Base-by-base conservation (phyloP, 768 basidiomycete genomes). In the Mrakia hoshinonis region DNA sequence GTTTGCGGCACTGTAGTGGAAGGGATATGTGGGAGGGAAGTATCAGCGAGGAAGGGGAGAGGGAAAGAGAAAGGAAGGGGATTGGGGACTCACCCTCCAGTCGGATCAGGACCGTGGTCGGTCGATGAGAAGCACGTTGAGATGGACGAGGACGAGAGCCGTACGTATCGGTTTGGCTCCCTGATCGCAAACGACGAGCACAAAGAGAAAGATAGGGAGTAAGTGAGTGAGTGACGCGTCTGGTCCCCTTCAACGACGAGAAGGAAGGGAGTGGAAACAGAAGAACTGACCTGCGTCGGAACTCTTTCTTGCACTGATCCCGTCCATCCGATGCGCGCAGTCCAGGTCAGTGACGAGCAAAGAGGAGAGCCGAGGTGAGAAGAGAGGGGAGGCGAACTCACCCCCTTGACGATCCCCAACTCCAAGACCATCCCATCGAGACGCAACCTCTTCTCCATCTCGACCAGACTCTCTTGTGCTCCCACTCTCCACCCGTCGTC, bases 121-220 rank as follows among this genome's bases (percentile, higher is more conserved):
- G 22, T 34, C 15, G 36, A 4, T 18, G 15, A 29, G 66, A 26
- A 29, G 47, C 66, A 29, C 38, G 26, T 29, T 24, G 47, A 34
- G 24, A 7, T 2, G 66, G 43, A 52, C 43, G 61, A 29, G 46
- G 48, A 15, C 7, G n/a, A 24, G 24, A 72, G 52, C 39, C 48
- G 52, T 20, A 72, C 65, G 39, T 72, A 72, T 34, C 64, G 65
- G 64, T 72, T 72, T 0, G 70, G 70, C 34, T 72, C 54, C 18
- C 69, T 70, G 63, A 34, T n/a, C n/a, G n/a, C n/a, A n/a, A n/a
- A n/a, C n/a, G n/a, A n/a, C n/a, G n/a, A 39, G 5, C 10, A 9
- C 39, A 11, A 26, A 0, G n/a, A 18, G 46, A 7, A 13, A 22
- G 22, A 34, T 7, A 11, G 9, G 26, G 58, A n/a, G 11, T 7